Evolutionary conservation across 306 rosid species (phyloP).

Genomic region (Psophocarpus tetragonolobus): DNA sequence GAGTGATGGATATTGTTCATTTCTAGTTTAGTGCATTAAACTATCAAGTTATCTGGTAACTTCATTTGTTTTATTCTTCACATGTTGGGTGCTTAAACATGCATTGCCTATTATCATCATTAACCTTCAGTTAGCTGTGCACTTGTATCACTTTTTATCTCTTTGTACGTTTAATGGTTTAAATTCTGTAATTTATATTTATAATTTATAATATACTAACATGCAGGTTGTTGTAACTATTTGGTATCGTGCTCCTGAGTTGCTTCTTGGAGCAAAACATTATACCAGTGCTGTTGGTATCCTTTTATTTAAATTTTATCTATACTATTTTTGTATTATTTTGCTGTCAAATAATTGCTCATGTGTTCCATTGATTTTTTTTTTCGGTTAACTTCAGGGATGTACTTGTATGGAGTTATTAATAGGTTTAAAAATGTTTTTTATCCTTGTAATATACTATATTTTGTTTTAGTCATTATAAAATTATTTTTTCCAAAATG

Average conservation of each 20-base stretch:
- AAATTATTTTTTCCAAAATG: too few relatives aligned
- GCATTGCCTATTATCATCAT: slow-evolving; percentile 11
- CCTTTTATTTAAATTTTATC: slow-evolving; percentile 23
- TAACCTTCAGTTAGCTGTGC: slow-evolving; percentile 17
- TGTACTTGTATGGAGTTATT: slow-evolving; percentile 1
- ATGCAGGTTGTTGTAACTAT: slow-evolving; percentile 96
- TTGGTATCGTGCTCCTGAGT: slow-evolving; percentile 99
- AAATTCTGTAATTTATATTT: slow-evolving; percentile 29
- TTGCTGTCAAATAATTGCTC: slow-evolving; percentile 21
- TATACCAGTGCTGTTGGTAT: slow-evolving; percentile 99
- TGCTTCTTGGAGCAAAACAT: slow-evolving; percentile 99
- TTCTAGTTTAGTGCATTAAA: slow-evolving; percentile 25
- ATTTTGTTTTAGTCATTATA: too few relatives aligned
- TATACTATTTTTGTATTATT: neutral
- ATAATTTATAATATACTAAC: slow-evolving; percentile 25
- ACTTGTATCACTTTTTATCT: neutral
- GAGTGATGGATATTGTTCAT: slow-evolving; percentile 24
- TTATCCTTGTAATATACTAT: too few relatives aligned
- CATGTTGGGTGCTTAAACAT: slow-evolving; percentile 10
- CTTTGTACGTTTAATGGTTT: slow-evolving; percentile 24
- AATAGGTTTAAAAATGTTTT: too few relatives aligned
- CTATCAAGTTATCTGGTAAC: neutral
- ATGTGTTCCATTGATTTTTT: neutral
- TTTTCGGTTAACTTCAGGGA: neutral
- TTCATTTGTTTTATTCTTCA: slow-evolving; percentile 12